Evolutionary conservation across 306 rosid genomes (phyloP).

Genomic region (Vicia sativa): DNA sequence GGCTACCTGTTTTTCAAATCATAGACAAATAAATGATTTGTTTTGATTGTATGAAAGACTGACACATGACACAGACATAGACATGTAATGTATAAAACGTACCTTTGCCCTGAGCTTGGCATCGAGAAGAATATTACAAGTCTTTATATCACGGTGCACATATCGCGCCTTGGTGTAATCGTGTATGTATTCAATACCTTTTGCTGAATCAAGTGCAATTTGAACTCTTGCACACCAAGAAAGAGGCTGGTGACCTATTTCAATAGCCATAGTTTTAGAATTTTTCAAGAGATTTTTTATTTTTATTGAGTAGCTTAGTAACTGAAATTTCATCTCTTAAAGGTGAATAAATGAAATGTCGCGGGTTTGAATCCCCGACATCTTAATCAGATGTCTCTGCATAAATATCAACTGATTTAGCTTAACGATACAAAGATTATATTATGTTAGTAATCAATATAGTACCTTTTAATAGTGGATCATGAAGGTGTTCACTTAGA

Average conservation of each 20-base stretch:
- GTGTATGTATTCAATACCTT: slow-evolving; percentile 87
- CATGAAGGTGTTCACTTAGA: slow-evolving; percentile 74
- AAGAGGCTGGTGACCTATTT: slow-evolving; percentile 70
- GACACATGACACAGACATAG: not conserved
- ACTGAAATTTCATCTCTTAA: too few species aligned
- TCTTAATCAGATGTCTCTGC: too few species aligned
- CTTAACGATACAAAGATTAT: not conserved
- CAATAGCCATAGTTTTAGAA: slow-evolving; percentile 29
- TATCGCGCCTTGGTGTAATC: slow-evolving; percentile 78
- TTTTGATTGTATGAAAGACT: not conserved
- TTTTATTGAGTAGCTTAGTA: not conserved
- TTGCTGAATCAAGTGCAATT: slow-evolving; percentile 83
- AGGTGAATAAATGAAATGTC: too few species aligned
- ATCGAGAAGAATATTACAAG: slow-evolving; percentile 81
- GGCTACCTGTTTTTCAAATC: slow-evolving; percentile 55
- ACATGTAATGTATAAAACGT: not conserved
- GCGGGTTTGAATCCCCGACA: too few species aligned
- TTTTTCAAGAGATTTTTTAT: not conserved
- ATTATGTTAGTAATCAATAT: not conserved
- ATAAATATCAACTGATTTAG: too few species aligned
- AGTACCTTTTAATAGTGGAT: slow-evolving; percentile 74
- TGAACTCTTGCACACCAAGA: slow-evolving; percentile 84
- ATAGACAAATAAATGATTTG: slow-evolving; percentile 7
- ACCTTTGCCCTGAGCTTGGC: slow-evolving; percentile 80
- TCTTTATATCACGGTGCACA: slow-evolving; percentile 87